Base-by-base conservation (phyloP, 2,329 filamentous ascomycete species). In the Colletotrichum destructivum region DNA sequence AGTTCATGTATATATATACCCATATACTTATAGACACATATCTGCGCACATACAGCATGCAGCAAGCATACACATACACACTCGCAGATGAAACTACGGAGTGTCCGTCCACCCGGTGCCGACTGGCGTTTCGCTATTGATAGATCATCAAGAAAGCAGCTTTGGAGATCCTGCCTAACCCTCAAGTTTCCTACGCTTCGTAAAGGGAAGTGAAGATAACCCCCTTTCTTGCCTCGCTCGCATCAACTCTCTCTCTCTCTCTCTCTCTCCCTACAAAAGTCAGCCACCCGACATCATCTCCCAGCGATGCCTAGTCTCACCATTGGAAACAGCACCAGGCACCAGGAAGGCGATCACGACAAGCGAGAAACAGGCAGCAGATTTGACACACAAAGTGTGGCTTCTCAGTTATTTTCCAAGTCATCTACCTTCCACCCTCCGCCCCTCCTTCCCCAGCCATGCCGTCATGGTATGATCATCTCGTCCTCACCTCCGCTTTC, bases 401-500 rank as follows among this genome's bases (percentile, higher is more conserved):
- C 21, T 64, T 69, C 66, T 72, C 65, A 15, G 23, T 49, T 62
- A 61, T 61, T 59, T 66, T 70, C 26, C 59, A 60, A 59, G 52
- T 61, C 65, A 38, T 69, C 69, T 72, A 64, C 65, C 26, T 65
- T 49, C 21, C 65, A 44, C 42, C 11, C 40, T 47, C 63, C 54
- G 52, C 31, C 42, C 60, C 60, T 38, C 42, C 31, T 35, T 42
- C 60, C 31, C 42, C 40, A 21, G 57, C 65, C 69, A 69, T 72
- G 69, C 46, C 55, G 60, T 72, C 60, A 69, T 69, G 69, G 60
- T 69, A 69, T 72, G 46, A 54, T 64, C 64, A 38, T 71, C 69
- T 46, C 59, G 47, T 69, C 38, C 65, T 49, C 40, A 56, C 9
- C 52, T 35, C 31, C 51, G n/a, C 65, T 23, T 54, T 42, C n/a